phyloP scores from a whole-genome alignment of 129 eudicot genomes.

The Ambrosia artemisiifolia region DNA sequence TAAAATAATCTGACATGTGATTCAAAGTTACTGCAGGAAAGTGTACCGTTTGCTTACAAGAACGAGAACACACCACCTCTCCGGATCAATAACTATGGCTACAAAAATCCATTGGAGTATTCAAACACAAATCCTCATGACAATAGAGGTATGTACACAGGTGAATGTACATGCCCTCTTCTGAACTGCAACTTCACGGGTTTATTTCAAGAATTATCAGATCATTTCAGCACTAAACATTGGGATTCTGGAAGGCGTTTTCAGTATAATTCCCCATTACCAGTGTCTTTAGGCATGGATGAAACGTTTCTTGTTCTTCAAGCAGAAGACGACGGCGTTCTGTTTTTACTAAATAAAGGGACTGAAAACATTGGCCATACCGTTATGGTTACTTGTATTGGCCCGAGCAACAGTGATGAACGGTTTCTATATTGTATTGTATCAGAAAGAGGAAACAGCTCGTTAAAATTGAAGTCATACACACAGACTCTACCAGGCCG shows the following conservation, averaged over 20 bases:
- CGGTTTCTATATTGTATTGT: constrained; percentile 55
- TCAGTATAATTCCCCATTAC: constrained; percentile 51
- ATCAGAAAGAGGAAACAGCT: constrained; percentile 60
- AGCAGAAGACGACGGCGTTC: constrained; percentile 71
- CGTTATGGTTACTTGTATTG: constrained; percentile 53
- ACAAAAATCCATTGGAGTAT: constrained; percentile 36
- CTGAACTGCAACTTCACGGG: constrained; percentile 57
- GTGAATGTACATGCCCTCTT: constrained; percentile 58
- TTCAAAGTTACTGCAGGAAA: constrained; percentile 21
- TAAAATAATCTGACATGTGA: neutral
- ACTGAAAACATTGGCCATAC: constrained; percentile 69
- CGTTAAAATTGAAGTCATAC: constrained; percentile 58
- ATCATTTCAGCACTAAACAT: constrained; percentile 66
- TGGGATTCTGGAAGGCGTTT: constrained; percentile 77
- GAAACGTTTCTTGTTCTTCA: constrained; percentile 65
- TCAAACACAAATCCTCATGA: constrained; percentile 36
- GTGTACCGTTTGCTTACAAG: constrained; percentile 36
- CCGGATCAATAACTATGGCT: constrained; percentile 44
- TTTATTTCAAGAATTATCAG: constrained; percentile 44
- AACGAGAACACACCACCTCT: constrained; percentile 31
- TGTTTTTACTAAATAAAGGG: constrained; percentile 65
- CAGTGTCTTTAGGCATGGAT: constrained; percentile 53
- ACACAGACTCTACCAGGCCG: constrained; percentile 59
- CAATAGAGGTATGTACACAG: constrained; percentile 34
- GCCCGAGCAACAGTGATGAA: constrained; percentile 53